A percentile compares a stretch with the other conserved stretches of the same genome.
phyloP scores from a whole-genome alignment of 2,329 filamentous ascomycete species.

The Fusarium sp. region DNA sequence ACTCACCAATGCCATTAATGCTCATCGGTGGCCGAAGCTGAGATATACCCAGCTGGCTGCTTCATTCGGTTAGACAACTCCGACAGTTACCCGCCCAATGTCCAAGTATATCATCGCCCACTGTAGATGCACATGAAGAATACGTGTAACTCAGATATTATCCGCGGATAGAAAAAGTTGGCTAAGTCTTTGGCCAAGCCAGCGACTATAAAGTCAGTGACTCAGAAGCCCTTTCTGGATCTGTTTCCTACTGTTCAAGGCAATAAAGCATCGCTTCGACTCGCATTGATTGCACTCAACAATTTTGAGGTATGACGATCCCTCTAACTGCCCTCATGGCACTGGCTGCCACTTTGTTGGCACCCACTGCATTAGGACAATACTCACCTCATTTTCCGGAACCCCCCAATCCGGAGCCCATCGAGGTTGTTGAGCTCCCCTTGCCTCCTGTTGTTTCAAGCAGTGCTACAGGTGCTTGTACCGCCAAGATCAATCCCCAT shows the following conservation, averaged over 20 bases:
- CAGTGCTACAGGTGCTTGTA: neutral
- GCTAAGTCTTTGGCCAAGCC: neutral
- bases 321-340: neutral
- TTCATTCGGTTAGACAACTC: neutral
- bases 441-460: neutral
- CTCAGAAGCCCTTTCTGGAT: neutral
- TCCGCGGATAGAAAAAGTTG: neutral
- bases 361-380: neutral
- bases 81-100: neutral
- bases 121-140: neutral
- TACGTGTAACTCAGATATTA: neutral
- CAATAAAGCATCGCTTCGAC: neutral
- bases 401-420: neutral
- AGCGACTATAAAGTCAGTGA: neutral
- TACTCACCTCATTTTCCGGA: neutral
- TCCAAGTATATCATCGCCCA: neutral
- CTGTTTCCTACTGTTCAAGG: neutral
- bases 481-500: neutral
- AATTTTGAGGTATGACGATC: neutral
- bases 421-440: slow-evolving; percentile 1
- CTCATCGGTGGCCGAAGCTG: neutral
- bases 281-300: neutral
- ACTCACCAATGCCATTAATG: neutral
- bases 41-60: too few relatives aligned
- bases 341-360: neutral